These are phyloP conservation scores for Trichoderma sp. DNA, from an alignment of 2,329 filamentous ascomycete genomes.

Conservation along the genomic window DNA sequence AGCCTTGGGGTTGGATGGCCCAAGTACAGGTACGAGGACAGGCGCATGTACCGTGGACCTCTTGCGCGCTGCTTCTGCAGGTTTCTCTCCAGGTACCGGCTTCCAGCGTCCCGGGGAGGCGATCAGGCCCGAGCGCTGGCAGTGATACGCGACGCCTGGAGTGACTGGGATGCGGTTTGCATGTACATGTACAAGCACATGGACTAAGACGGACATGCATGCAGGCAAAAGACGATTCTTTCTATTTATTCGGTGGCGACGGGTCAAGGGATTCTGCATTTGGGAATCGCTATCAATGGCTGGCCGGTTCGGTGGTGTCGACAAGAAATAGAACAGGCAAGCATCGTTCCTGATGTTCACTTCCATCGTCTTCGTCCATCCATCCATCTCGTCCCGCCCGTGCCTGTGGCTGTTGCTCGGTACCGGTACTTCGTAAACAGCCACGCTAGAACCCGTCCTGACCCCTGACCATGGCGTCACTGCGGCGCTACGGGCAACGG, in stretches of 20 bases:
- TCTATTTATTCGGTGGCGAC: no score
- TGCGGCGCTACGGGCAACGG: slow-evolving; percentile 25
- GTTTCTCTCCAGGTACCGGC: neutral
- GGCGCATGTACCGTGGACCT: neutral
- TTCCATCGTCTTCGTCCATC: no score
- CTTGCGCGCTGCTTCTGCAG: neutral
- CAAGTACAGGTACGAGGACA: slow-evolving; percentile 2
- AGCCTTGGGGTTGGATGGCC: neutral
- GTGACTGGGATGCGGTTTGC: neutral
- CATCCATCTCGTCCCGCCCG: no score
- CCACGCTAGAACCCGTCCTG: slow-evolving; percentile 24
- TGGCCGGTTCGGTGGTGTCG: no score
- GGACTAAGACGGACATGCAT: neutral
- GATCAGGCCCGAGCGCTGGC: slow-evolving; percentile 19
- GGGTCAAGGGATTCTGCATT: no score
- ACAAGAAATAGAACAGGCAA: no score
- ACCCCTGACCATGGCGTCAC: slow-evolving; percentile 35
- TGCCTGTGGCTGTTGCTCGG: neutral
- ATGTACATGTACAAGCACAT: neutral
- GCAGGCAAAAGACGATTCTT: no score
- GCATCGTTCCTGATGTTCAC: no score
- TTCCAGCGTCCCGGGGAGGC: slow-evolving; percentile 9
- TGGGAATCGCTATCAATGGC: no score
- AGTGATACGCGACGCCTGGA: slow-evolving; percentile 4
- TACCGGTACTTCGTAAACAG: slow-evolving; percentile 11